These are phyloP conservation scores for Cyclaneusma minus DNA, from an alignment of 2,329 filamentous ascomycete species.

Conservation along the genomic window DNA sequence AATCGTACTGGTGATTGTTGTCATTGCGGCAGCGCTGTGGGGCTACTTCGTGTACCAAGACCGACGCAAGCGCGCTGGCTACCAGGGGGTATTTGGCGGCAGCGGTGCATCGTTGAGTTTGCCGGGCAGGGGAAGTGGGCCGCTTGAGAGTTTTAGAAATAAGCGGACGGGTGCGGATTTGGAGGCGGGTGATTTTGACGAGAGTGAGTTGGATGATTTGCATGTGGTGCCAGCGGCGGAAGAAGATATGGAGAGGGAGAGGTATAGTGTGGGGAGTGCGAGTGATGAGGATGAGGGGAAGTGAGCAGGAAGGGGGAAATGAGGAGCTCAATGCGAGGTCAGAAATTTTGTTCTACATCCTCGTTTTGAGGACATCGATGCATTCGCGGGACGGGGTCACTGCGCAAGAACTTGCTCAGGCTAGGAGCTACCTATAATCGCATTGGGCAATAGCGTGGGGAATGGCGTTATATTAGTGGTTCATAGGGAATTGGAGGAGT, in stretches of 20 bases:
- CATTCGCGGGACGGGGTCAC: too few relatives aligned
- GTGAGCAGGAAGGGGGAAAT: too few relatives aligned
- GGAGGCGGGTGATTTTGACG: slow-evolving; percentile 50
- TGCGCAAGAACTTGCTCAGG: too few relatives aligned
- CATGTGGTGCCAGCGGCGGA: slow-evolving; percentile 22
- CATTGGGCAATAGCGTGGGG: too few relatives aligned
- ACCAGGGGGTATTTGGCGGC: slow-evolving; percentile 26
- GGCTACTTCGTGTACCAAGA: slow-evolving; percentile 50
- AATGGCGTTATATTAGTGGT: too few relatives aligned
- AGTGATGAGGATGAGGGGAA: slow-evolving; percentile 33
- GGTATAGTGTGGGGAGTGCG: slow-evolving; percentile 41
- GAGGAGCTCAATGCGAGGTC: slow-evolving; percentile 1
- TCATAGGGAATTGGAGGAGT: too few relatives aligned
- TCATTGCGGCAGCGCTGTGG: slow-evolving; percentile 45
- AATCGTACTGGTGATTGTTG: slow-evolving; percentile 50
- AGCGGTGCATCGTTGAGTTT: slow-evolving; percentile 9
- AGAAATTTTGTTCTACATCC: too few relatives aligned
- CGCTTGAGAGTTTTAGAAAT: slow-evolving; percentile 30
- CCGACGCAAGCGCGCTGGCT: slow-evolving; percentile 37
- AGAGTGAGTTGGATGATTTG: slow-evolving; percentile 47
- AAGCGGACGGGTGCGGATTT: slow-evolving; percentile 34
- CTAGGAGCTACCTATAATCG: too few relatives aligned
- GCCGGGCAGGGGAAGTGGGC: slow-evolving; percentile 15
- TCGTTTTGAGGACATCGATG: too few relatives aligned
- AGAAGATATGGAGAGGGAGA: slow-evolving; percentile 23